Conservation (phyloP, 108 stramenopile genomes). For the Skeletonema costatum region DNA sequence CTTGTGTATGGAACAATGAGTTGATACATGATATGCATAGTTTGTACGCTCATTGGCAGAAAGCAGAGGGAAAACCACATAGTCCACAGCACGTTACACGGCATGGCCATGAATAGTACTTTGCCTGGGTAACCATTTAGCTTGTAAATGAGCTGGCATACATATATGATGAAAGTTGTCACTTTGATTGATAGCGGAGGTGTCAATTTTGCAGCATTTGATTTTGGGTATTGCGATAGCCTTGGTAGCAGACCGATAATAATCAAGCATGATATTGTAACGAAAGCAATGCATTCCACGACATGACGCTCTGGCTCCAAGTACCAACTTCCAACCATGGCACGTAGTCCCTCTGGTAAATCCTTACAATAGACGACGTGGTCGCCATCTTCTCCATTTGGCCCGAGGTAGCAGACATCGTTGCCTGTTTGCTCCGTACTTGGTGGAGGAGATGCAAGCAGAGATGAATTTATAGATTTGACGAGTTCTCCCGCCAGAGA, state of each 20-base stretch:
- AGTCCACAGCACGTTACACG: slow-evolving; percentile 51
- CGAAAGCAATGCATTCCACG: slow-evolving; percentile 32
- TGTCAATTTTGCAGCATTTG: slow-evolving; percentile 17
- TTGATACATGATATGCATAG: slow-evolving; percentile 46
- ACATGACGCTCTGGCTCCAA: slow-evolving; percentile 46
- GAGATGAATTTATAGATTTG: slow-evolving; percentile 36
- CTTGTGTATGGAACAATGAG: slow-evolving; percentile 38
- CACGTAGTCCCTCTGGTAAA: slow-evolving; percentile 41
- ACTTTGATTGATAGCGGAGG: slow-evolving; percentile 38
- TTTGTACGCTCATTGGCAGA: slow-evolving; percentile 25
- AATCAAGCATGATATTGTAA: slow-evolving; percentile 18
- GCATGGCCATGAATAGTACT: slow-evolving; percentile 45
- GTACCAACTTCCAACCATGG: slow-evolving; percentile 51
- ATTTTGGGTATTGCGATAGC: slow-evolving; percentile 32
- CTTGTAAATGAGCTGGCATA: slow-evolving; percentile 43
- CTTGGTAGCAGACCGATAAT: slow-evolving; percentile 25
- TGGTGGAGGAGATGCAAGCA: slow-evolving; percentile 37
- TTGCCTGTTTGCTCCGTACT: slow-evolving; percentile 29
- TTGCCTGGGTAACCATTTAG: slow-evolving; percentile 48
- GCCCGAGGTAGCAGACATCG: slow-evolving; percentile 51
- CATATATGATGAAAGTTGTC: slow-evolving; percentile 25
- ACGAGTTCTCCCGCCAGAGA: slow-evolving; percentile 28
- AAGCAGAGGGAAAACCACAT: slow-evolving; percentile 40
- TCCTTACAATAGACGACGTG: slow-evolving; percentile 44
- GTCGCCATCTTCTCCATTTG: slow-evolving; percentile 33